These are phyloP conservation scores for Jimgerdemannia lactiflua DNA, from an alignment of 192 early-diverging fungal genomes.

Conservation along the genomic window DNA sequence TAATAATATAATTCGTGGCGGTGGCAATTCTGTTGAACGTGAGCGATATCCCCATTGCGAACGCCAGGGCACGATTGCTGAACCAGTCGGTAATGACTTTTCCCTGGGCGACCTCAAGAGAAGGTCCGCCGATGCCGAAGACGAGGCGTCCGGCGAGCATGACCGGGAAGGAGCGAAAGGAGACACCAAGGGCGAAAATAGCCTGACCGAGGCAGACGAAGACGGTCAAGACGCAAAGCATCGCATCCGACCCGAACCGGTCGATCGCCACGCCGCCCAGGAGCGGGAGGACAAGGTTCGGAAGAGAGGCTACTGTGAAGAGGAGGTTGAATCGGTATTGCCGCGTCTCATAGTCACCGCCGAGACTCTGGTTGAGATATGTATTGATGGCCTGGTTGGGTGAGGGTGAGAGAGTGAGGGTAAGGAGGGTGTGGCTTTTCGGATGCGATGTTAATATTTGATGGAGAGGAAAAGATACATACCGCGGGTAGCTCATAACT, in stretches of 20 bases:
- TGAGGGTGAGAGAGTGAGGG: too few relatives aligned
- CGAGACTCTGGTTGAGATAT: conserved; percentile 35
- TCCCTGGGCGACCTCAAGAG: conserved; percentile 58
- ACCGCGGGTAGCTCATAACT: too few relatives aligned
- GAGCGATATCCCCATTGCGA: conserved; percentile 55
- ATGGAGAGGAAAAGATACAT: too few relatives aligned
- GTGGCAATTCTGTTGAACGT: conserved; percentile 52
- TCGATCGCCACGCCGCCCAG: conserved; percentile 51
- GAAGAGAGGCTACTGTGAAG: conserved; percentile 33
- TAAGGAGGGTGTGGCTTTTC: too few relatives aligned
- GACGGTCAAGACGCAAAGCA: conserved; percentile 49
- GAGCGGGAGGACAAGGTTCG: conserved; percentile 38
- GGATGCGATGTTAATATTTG: too few relatives aligned
- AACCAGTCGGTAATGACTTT: conserved; percentile 62
- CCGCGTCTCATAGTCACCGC: conserved; percentile 26
- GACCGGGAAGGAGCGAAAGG: conserved; percentile 30
- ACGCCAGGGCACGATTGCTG: conserved; percentile 50
- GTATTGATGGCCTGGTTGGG: conserved; percentile 24
- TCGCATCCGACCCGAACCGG: conserved; percentile 39
- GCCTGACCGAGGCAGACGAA: conserved; percentile 54
- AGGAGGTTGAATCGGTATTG: conserved; percentile 44
- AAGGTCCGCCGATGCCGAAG: conserved; percentile 64
- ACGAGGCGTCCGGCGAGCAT: conserved; percentile 57
- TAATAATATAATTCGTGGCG: conserved; percentile 56
- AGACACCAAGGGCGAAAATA: conserved; percentile 57